A percentile compares a stretch with the other conserved stretches of the same genome.
Conservation (phyloP, 2,329 filamentous ascomycete genomes). For the Fusarium udum region DNA sequence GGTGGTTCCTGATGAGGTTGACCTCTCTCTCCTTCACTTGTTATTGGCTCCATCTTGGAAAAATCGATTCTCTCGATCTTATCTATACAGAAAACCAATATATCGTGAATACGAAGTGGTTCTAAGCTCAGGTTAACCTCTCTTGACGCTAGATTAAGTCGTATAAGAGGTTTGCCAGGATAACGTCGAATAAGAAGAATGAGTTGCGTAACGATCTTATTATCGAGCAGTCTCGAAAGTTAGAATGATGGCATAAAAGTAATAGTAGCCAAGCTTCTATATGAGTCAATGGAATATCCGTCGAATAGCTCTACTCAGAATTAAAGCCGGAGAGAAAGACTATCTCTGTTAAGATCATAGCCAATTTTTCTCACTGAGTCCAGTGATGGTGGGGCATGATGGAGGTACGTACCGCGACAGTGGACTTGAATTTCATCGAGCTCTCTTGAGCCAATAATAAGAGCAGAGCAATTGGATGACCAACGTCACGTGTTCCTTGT, state of each 20-base stretch:
- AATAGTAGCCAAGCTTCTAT: neutral
- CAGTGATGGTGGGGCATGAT: slow-evolving; percentile 22
- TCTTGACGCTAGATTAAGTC: neutral
- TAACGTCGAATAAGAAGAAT: neutral
- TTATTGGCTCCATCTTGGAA: neutral
- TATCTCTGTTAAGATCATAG: slow-evolving; percentile 3
- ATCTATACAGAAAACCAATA: neutral
- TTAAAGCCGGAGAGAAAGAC: neutral
- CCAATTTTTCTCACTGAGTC: slow-evolving; percentile 36
- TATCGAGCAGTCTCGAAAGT: too few relatives aligned
- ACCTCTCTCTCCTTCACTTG: neutral
- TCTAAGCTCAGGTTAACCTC: neutral
- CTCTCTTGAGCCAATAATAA: slow-evolving; percentile 47
- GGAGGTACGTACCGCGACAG: slow-evolving; percentile 32
- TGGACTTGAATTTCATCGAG: slow-evolving; percentile 10
- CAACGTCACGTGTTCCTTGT: slow-evolving; percentile 48
- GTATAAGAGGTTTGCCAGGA: neutral
- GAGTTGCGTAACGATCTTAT: neutral
- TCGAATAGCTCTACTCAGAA: neutral
- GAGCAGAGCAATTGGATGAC: slow-evolving; percentile 47
- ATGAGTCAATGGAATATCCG: neutral
- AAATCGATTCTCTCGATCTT: neutral
- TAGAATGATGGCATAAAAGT: rapidly evolving
- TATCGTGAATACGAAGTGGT: neutral
- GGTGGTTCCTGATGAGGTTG: neutral